phyloP scores from a whole-genome alignment of 176 grass and related monocot genomes.

The Oryza officinalis region DNA sequence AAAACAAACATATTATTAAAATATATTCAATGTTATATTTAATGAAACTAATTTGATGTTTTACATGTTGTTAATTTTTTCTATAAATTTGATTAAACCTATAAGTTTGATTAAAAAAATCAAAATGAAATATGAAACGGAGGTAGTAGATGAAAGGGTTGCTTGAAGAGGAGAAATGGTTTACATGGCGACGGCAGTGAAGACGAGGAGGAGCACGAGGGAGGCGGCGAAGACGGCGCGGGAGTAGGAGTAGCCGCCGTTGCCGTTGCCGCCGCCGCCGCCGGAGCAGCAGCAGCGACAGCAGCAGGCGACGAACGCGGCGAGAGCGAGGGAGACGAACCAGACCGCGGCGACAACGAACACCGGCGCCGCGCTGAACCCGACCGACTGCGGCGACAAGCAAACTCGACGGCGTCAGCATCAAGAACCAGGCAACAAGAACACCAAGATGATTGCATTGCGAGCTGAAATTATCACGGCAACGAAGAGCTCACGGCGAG shows the following conservation, averaged over 20 bases:
- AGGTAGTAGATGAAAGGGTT: too few species aligned
- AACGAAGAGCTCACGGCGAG: conserved; percentile 53
- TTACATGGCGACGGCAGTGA: conserved; percentile 56
- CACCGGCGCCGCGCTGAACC: conserved; percentile 68
- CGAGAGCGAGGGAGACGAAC: conserved; percentile 52
- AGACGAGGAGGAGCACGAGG: conserved; percentile 47
- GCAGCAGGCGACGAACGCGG: conserved; percentile 42
- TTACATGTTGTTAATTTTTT: too few species aligned
- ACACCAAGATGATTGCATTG: background rate
- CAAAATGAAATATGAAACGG: too few species aligned
- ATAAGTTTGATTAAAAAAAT: too few species aligned
- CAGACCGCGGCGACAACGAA: conserved; percentile 55
- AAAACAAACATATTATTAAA: too few species aligned
- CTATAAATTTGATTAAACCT: too few species aligned
- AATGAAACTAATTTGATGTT: too few species aligned
- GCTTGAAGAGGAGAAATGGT: background rate
- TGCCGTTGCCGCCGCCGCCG: background rate
- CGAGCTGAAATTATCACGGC: background rate
- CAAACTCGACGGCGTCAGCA: background rate
- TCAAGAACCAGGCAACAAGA: background rate
- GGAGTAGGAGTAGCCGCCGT: conserved; percentile 50
- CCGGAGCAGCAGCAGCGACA: conserved; percentile 42
- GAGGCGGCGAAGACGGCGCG: conserved; percentile 35
- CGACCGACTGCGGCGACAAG: conserved; percentile 59
- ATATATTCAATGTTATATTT: too few species aligned